Evolutionary conservation across 2,329 filamentous ascomycete genomes (phyloP), one percentile per base, ranked within the genome.

Genomic region (Monosporascus ibericus): DNA sequence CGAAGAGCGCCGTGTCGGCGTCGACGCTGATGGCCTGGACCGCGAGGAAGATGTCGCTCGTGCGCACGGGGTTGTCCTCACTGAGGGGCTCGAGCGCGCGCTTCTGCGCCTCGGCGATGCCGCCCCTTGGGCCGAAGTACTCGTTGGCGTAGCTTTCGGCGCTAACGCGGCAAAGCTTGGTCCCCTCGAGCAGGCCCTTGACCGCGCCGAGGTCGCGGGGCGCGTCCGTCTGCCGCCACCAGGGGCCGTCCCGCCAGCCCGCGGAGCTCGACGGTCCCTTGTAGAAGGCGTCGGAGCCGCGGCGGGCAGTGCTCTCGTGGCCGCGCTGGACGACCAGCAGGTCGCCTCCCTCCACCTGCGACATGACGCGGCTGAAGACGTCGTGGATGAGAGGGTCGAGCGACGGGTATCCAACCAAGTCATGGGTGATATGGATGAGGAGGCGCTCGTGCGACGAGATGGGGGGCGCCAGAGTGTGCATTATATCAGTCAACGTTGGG

Each of bases 321-420:
- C 94, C 94, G 38, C 92, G 88, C 72, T 99, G 94, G 55, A 97
- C 85, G 51, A 99, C 94, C 50, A 97, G 80, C 18, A 99, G 79
- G 64, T 97, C 94, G 51, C 94, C 94, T 58, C 94, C 94, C 72
- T 99, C 94, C 46, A 99, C 94, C 73, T 99, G 94, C n/a, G 91
- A 83, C 94, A 99, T 99, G 64, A 99, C 92, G 50, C 91, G 86
- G 51, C 88, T 88, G 75, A 99, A 99, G 58, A 94, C 91, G 53
- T 82, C 81, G 72, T 97, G 90, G 63, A 97, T 90, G 51, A 96
- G 81, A 18, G 92, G 91, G 68, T 97, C 92, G 61, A 99, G 84
- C 18, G 90, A 92, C 3, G 94, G 94, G 69, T 99, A 99, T 61
- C 90, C 90, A 60, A 91, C 85, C 44, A 99, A 82, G 70, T 97